Evolutionary conservation across 2,329 filamentous ascomycete genomes (phyloP), one percentile per base, ranked within the genome.

Genomic region (Microcyclosporella mali): DNA sequence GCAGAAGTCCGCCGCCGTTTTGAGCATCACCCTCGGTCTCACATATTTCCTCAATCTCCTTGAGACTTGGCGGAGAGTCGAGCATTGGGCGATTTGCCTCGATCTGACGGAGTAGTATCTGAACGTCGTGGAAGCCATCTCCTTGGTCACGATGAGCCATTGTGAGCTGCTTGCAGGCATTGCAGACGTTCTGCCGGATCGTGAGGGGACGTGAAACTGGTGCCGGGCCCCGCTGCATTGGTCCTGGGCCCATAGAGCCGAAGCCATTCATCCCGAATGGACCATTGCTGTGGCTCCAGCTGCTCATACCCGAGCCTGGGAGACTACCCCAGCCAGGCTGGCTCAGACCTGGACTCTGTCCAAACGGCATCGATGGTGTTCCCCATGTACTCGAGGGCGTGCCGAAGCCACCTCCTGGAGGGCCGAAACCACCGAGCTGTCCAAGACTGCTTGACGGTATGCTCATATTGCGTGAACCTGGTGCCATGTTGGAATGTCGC

Each of bases 1-100:
- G 80, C 59, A 98, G 94, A 18, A 77, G 83, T n/a, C 92, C 92
- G 33, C 90, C 90, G 34, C 92, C 92, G 57, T 97, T 97, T 46
- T 82, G 79, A 2, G 71, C 62, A 56, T 84, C 94, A 44, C 92
- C 92, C 62, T 95, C 87, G 1, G 90, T 95, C 57, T 97, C 90
- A 63, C 86, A 92, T 45, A 94, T 83, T 44, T 85, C 81, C 30
- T 90, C 73, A 55, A 97, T 74, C 57, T 95, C 89, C 18, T 72
- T 74, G 58, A 71, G 79, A 64, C 51, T 57, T 72, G 63, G 71
- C 79, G 56, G 70, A 61, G 73, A 65, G 45, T 82, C 77, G 41
- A 72, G 72, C n/a, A 75, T 67, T 27, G 70, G 69, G 41, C 81
- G 79, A 21, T 85, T 72, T 41, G 43, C 74, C 8, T 82, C 76